phyloP scores from a whole-genome alignment of 352 stramenopile genomes.

The Pythium brassicae region DNA sequence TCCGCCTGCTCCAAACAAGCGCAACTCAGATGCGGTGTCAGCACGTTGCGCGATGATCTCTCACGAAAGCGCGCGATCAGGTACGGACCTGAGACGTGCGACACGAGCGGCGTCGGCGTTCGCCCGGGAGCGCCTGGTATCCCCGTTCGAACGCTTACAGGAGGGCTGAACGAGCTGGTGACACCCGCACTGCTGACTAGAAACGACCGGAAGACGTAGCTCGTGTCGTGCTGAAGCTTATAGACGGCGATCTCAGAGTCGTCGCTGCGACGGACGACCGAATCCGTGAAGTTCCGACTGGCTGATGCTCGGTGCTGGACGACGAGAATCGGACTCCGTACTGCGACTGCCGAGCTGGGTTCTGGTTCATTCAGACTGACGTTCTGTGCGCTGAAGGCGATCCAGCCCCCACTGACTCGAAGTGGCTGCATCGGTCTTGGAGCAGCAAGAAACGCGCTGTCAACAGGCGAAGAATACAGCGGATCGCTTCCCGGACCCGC shows the following conservation, averaged over 20 bases:
- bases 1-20: constrained; percentile 17
- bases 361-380: not conserved
- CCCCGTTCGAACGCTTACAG: constrained; percentile 25
- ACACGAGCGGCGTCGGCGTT: constrained; percentile 31
- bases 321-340: constrained; percentile 5
- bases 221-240: constrained; percentile 41
- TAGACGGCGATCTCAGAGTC: constrained; percentile 21
- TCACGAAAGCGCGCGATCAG: not conserved
- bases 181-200: constrained; percentile 12
- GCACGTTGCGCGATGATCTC: no score
- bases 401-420: constrained; percentile 18
- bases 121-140: constrained; percentile 22
- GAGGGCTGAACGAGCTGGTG: constrained; percentile 21
- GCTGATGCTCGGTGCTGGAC: constrained; percentile 33
- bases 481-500: constrained; percentile 19
- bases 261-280: constrained; percentile 14
- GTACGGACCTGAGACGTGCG: constrained; percentile 32
- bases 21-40: not conserved
- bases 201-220: constrained; percentile 44
- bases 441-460: not conserved
- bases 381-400: constrained; percentile 19
- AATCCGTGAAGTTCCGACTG: constrained; percentile 15
- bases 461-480: not conserved
- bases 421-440: constrained; percentile 9
- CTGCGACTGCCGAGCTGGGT: constrained; percentile 1